Conservation (phyloP, 257 asterid genomes). For the Cordia subcordata region DNA sequence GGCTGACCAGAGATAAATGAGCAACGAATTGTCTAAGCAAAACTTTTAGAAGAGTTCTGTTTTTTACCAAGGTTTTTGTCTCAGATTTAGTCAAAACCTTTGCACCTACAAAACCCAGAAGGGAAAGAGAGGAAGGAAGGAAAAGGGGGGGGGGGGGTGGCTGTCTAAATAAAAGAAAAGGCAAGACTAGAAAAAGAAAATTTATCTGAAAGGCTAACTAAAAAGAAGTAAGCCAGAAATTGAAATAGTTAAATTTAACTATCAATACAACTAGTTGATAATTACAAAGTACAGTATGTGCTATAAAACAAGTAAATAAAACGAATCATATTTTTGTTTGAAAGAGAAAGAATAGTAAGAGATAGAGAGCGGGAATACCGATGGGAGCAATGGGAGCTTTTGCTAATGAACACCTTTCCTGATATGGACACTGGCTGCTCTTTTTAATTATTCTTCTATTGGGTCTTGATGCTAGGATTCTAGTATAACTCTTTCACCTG, state of each 20-base stretch:
- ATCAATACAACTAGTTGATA: background rate
- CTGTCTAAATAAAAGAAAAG: too few relatives aligned
- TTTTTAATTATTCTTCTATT: slow-evolving; percentile 4
- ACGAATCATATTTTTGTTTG: background rate
- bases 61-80: background rate
- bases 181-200: background rate
- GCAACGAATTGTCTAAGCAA: background rate
- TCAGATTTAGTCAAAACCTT: too few relatives aligned
- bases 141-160: too few relatives aligned
- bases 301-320: too few relatives aligned
- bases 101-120: background rate
- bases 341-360: background rate
- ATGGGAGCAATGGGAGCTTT: background rate
- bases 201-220: background rate
- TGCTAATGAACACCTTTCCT: background rate
- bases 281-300: background rate
- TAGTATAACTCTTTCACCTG: slow-evolving; percentile 8
- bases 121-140: background rate
- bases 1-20: background rate
- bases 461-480: slow-evolving; percentile 19
- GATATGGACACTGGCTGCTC: slow-evolving; percentile 6
- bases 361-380: background rate
- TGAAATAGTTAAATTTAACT: too few relatives aligned
- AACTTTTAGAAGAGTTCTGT: background rate
- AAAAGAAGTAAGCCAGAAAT: background rate